Base-by-base conservation (phyloP, 306 rosid species). In the Ormosia semicastrata region DNA sequence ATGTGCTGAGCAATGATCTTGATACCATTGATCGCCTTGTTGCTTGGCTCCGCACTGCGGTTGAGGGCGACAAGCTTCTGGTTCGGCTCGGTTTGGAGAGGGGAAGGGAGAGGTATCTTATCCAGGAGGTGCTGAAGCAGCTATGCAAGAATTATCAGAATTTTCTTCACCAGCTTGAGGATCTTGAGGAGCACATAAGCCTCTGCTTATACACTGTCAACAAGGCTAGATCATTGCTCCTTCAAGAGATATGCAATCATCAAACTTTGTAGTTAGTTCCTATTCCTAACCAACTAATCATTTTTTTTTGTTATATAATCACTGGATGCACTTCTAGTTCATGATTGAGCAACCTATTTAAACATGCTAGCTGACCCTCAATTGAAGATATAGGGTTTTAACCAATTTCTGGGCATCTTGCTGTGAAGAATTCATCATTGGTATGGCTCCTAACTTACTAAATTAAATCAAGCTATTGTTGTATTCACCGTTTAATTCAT, bases 81-180 rank as follows among this genome's bases (percentile, higher is more conserved):
- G 78, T 93, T 82, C 81, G 84, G 66, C 18, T 87, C 10, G 90
- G 89, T 43, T 68, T 93, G 86, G 86, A 81, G 60, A 70, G 88
- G 37, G 90, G 88, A 7, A 73, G 58, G 15, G 90, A 83, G 46
- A 76, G 70, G 79, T 86, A 84, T 69, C 76, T 86, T 6, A 79
- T 91, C 39, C 84, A 88, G 75, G 88, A 79, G 83, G 96, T 91
- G 66, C 71, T 91, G 37, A 89, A 84, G 71, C 90, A 83, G 78
- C 81, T 91, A 2, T 78, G 83, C 64, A 84, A 75, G 82, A 80
- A 79, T 77, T 68, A 70, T n/a, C 47, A 33, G 24, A 86, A 60
- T 11, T 78, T 91, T 58, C 58, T 77, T 8, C 66, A 29, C 12
- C 85, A 73, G 63, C 82, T 91, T 12, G 71, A 76, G 54, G 89